Evolutionary conservation across 2,329 filamentous ascomycete species (phyloP).

Genomic region (Botrytis elliptica): DNA sequence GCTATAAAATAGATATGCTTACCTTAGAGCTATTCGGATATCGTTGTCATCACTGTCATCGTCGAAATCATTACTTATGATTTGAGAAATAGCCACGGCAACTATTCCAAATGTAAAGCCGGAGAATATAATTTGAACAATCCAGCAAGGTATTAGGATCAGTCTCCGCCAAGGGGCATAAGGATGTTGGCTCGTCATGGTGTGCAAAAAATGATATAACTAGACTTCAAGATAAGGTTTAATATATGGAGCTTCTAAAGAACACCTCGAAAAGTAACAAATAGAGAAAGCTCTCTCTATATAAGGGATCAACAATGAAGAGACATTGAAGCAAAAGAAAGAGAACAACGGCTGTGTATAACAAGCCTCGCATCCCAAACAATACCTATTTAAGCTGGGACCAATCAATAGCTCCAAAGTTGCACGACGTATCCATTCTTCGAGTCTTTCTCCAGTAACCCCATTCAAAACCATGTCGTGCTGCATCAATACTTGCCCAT

Average conservation of each 20-base stretch:
- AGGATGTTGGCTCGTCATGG: constrained; percentile 17
- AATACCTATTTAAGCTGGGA: not conserved
- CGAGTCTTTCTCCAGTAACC: not conserved
- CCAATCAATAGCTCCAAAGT: not conserved
- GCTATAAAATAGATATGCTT: not conserved
- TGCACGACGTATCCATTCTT: not conserved
- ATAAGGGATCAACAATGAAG: not conserved
- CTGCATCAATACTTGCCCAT: not conserved
- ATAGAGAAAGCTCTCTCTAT: not conserved
- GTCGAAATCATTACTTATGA: not conserved
- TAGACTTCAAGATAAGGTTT: not conserved
- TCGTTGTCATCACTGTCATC: not conserved
- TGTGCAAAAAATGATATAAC: not conserved
- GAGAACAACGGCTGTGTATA: not conserved
- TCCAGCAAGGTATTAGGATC: constrained; percentile 19
- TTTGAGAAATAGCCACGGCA: not conserved
- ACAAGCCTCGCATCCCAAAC: not conserved
- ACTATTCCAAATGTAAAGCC: not conserved
- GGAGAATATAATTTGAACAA: constrained; percentile 9
- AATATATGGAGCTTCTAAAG: not conserved
- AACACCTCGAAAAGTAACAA: not conserved
- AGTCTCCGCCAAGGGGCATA: constrained; percentile 19
- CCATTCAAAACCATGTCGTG: not conserved
- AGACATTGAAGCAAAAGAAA: not conserved
- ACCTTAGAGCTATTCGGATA: not conserved